A percentile compares a stretch with the other conserved stretches of the same genome.
Evolutionary conservation across 768 basidiomycete species (phyloP).

Genomic region (Royoungia palumana): DNA sequence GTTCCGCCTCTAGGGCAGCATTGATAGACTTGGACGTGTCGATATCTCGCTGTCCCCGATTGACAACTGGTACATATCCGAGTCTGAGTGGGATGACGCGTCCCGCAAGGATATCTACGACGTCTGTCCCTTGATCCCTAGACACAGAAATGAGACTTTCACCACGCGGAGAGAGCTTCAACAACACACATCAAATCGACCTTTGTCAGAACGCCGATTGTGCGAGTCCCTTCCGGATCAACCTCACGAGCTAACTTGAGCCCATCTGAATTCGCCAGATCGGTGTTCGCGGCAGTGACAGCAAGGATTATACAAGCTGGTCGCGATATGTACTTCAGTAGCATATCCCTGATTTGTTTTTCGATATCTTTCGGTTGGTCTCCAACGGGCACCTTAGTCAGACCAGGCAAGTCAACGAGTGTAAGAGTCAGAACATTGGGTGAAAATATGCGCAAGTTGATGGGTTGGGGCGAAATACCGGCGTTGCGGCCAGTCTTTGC

Average conservation of each 20-base stretch:
- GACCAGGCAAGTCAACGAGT: conserved; percentile 93
- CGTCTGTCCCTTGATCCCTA: conserved; percentile 97
- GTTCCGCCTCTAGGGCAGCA: conserved; percentile 83
- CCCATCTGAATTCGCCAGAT: conserved; percentile 98
- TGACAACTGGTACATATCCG: conserved; percentile 98
- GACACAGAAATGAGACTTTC: conserved; percentile 9
- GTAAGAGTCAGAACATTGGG: conserved; percentile 97
- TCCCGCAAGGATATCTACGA: conserved; percentile 97
- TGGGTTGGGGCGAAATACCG: conserved; percentile 94
- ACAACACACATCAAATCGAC: conserved; percentile 90
- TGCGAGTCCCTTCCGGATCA: conserved; percentile 94
- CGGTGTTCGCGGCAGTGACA: conserved; percentile 92
- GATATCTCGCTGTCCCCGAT: conserved; percentile 97
- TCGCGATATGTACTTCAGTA: conserved; percentile 91
- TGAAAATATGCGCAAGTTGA: conserved; percentile 96
- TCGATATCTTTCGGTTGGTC: conserved; percentile 98
- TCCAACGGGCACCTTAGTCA: conserved; percentile 93
- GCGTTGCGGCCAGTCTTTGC: conserved; percentile 98
- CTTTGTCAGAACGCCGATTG: conserved; percentile 98
- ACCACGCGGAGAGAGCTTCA: not conserved
- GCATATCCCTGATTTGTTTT: conserved; percentile 96
- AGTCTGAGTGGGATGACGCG: conserved; percentile 93
- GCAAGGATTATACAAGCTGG: conserved; percentile 96
- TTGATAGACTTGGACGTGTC: conserved; percentile 83
- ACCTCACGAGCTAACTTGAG: conserved; percentile 95